Base-by-base conservation (phyloP, 2,329 filamentous ascomycete species). In the Dothideomycetes sp. region DNA sequence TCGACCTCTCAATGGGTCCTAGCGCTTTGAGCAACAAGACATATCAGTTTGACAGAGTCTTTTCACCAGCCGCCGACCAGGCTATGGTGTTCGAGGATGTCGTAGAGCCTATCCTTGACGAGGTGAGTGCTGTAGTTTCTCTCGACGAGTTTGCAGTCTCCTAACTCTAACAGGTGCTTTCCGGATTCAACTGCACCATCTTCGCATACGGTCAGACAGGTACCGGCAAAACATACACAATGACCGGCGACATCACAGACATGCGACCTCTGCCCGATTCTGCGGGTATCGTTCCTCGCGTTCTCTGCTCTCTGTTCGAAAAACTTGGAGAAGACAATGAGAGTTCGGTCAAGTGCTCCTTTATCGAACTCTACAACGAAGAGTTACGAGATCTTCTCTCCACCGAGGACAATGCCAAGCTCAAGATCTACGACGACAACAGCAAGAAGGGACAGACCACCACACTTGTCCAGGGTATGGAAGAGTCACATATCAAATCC, bases 151-250 rank as follows among this genome's bases (percentile, higher is more conserved):
- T 33, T 33, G 1, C 22, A 19, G 12, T 11, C 11, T 19, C 18
- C 37, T 40, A 29, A 40, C 37, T 40, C 20, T 17, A n/a, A 9
- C 51, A 94, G 86, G 94, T 96, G 72, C 74, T 98, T 29, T 75
- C 80, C 17, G 91, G 91, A 38, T 96, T 85, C 66, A 98, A 98
- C 61, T 98, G 91, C 65, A 98, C 91, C 4, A 94, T 98, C 45
- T 98, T 98, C 54, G 91, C 91, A 23, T 98, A 98, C 60, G 91
- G 91, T 18, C 91, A 98, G 61, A 98, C 91, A 0, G 91, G 91
- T 31, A 98, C 91, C 0, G 91, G 91, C 53, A 98, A 98, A 63
- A 98, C 91, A 11, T 98, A 98, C 63, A 98, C 91, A 17, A 98
- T 98, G 91, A 94, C 89, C 1, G 91, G 91, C 41, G 89, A 98